A percentile compares a stretch with the other conserved stretches of the same genome.
phyloP scores from a whole-genome alignment of 2,329 filamentous ascomycete genomes.

The Aspergillus bombycis region DNA sequence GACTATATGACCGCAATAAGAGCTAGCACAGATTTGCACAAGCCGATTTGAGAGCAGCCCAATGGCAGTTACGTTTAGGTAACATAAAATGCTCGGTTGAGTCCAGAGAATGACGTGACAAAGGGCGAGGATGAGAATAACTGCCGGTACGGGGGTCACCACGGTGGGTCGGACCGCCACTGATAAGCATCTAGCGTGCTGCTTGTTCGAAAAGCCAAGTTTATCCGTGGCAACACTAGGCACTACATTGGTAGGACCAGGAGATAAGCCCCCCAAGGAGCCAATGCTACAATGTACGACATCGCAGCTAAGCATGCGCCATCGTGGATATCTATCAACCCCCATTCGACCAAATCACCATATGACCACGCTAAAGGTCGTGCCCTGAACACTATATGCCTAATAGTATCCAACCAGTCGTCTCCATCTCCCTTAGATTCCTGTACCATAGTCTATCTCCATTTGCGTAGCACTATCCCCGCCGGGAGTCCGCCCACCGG shows the following conservation, averaged over 20 bases:
- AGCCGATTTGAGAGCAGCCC: too few species aligned
- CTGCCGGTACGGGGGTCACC: neutral
- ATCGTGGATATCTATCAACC: neutral
- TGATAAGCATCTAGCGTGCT: neutral
- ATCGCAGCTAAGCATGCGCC: neutral
- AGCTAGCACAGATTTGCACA: neutral
- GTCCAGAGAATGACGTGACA: neutral
- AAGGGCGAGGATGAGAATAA: neutral
- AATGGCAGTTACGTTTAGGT: neutral
- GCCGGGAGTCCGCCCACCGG: neutral
- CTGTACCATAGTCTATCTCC: neutral
- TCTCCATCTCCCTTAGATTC: neutral
- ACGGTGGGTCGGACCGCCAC: neutral
- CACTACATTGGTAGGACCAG: neutral
- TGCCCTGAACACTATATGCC: too few species aligned
- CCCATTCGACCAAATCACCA: too few species aligned
- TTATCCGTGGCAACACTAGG: neutral
- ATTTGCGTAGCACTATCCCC: neutral
- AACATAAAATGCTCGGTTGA: neutral
- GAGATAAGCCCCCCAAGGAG: neutral
- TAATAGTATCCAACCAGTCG: neutral
- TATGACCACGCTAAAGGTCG: too few species aligned
- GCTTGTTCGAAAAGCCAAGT: neutral
- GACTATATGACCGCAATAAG: neutral
- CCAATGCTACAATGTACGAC: neutral